Evolutionary conservation across 2,329 filamentous ascomycete species (phyloP), one percentile per base, ranked within the genome.

Genomic region (Colletotrichum cuscutae): DNA sequence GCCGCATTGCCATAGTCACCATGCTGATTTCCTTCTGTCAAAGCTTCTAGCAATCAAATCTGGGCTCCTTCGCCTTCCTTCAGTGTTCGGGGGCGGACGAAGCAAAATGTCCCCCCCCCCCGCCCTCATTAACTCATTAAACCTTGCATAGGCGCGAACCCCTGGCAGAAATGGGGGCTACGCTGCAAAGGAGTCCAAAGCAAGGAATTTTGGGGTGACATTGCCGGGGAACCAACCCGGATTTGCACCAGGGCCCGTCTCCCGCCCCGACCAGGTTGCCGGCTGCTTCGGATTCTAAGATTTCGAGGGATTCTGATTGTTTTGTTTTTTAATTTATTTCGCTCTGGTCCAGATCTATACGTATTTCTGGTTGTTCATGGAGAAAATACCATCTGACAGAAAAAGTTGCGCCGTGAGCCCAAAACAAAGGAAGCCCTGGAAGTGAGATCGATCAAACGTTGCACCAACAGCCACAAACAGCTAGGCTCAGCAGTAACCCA

Each of bases 1-100:
- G 2, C 37, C 49, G 37, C 22, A 53, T 64, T 49, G 37, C 32
- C 3, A n/a, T 22, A 1, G 42, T 24, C 37, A 8, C 57, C 2
- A 22, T 12, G 58, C 24, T 19, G 42, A 64, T 69, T 69, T 68
- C 42, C 59, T 67, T 64, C 26, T 58, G 69, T 69, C 53, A 68
- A 28, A 6, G 22, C 53, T 62, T 67, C 57, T 35, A 37, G 63
- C 57, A 68, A 71, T 52, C 64, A 57, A 58, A 62, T 61, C 64
- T 52, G 52, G 42, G 58, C 13, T 46, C 22, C 35, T 61, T 46
- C 22, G 58, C 8, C 35, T 19, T 46, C 22, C 35, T 46, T 28
- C 32, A 22, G 35, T 22, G 26, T 22, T 26, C 46, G 11, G 58
- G 6, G 6, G 35, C 52, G 26, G 19, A 13, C 15, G 49, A 22